phyloP scores from a whole-genome alignment of 306 rosid species.

The Morella rubra region DNA sequence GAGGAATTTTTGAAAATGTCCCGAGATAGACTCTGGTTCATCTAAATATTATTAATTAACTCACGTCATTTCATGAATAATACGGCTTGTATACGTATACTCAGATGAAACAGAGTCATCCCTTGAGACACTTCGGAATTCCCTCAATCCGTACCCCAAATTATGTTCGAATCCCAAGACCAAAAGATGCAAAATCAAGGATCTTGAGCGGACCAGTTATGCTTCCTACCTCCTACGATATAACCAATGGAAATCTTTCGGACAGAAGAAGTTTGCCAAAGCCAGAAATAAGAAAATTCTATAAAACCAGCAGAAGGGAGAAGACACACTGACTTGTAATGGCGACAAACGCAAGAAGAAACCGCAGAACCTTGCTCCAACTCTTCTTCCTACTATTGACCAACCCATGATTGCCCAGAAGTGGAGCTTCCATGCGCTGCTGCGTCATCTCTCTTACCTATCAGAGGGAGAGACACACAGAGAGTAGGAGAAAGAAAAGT shows the following conservation, averaged over 20 bases:
- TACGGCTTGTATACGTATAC: too few species aligned
- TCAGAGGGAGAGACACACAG: neutral
- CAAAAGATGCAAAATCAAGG: neutral
- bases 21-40: too few species aligned
- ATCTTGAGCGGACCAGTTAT: neutral
- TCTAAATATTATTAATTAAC: too few species aligned
- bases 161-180: neutral
- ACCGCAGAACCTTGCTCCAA: slow-evolving; percentile 20
- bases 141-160: too few species aligned
- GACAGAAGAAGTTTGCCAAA: neutral
- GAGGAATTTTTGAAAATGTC: too few species aligned
- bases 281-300: neutral
- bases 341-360: slow-evolving; percentile 30
- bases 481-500: neutral
- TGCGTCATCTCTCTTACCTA: slow-evolving; percentile 5
- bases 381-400: slow-evolving; percentile 3
- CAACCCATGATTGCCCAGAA: slow-evolving; percentile 24
- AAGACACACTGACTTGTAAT: slow-evolving; percentile 34
- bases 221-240: too few species aligned
- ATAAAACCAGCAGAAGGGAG: neutral
- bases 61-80: too few species aligned
- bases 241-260: neutral
- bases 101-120: too few species aligned
- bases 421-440: slow-evolving; percentile 40
- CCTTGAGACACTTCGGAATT: too few species aligned